A percentile compares a stretch with the other conserved stretches of the same genome.
Conservation (phyloP, 495 filamentous ascomycete genomes). For the Aspergillus kassunensis region DNA sequence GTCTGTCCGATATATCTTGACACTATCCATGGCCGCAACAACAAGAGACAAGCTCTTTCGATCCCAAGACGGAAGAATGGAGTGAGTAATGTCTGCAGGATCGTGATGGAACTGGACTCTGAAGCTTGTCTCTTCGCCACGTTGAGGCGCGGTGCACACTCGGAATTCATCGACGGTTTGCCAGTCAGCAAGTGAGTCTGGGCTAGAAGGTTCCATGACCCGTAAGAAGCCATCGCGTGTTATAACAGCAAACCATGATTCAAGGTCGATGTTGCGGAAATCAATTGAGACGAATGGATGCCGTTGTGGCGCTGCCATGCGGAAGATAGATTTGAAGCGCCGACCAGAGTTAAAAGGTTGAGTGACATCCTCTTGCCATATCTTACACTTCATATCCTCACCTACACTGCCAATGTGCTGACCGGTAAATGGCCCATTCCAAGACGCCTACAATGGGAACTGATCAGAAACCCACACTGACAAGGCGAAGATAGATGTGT, state of each 20-base stretch:
- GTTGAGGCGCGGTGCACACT: conserved; percentile 54
- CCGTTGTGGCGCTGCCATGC: conserved; percentile 51
- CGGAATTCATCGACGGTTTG: conserved; percentile 65
- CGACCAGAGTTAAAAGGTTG: conserved; percentile 65
- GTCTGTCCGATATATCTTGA: conserved; percentile 76
- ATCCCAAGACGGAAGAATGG: conserved; percentile 70
- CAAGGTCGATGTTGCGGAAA: conserved; percentile 68
- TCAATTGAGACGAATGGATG: conserved; percentile 73
- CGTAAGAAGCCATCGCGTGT: conserved; percentile 74
- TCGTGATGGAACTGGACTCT: conserved; percentile 82
- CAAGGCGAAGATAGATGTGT: background rate
- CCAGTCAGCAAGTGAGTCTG: conserved; percentile 78
- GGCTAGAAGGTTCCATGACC: conserved; percentile 80
- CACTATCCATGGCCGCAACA: conserved; percentile 76
- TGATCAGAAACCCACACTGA: conserved; percentile 4
- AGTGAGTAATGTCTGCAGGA: conserved; percentile 69
- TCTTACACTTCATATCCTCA: conserved; percentile 79
- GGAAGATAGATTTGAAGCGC: conserved; percentile 68
- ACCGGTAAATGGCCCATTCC: conserved; percentile 63
- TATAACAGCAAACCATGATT: conserved; percentile 79
- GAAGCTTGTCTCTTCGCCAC: conserved; percentile 83
- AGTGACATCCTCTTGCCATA: conserved; percentile 84
- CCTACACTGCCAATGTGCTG: conserved; percentile 66
- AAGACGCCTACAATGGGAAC: conserved; percentile 61
- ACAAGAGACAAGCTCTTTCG: conserved; percentile 70